Evolutionary conservation across 129 eudicot genomes (phyloP).

Genomic region (Mikania micrantha): DNA sequence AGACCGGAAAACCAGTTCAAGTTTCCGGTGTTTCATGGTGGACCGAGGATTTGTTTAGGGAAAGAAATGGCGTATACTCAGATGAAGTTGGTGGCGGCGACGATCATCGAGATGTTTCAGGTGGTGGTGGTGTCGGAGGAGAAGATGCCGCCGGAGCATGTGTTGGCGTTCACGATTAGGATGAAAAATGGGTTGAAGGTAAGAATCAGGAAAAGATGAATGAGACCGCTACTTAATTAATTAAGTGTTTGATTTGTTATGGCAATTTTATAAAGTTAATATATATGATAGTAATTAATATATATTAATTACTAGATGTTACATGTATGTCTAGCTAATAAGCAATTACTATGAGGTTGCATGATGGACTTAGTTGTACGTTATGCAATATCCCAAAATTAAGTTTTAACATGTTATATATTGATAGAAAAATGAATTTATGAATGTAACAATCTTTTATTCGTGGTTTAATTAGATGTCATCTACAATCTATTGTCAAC

Average conservation of each 20-base stretch:
- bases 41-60: conserved; percentile 66
- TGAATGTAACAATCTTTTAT: not conserved
- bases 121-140: conserved; percentile 32
- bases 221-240: not conserved
- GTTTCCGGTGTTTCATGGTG: conserved; percentile 65
- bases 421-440: not conserved
- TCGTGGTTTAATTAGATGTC: too few relatives aligned
- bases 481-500: too few relatives aligned
- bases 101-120: conserved; percentile 44
- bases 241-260: not conserved
- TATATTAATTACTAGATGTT: not conserved
- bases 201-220: conserved; percentile 24
- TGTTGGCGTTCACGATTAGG: conserved; percentile 58
- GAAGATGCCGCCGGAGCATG: conserved; percentile 48
- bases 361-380: not conserved
- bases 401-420: not conserved
- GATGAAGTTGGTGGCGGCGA: conserved; percentile 72
- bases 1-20: conserved; percentile 39
- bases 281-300: not conserved
- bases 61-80: conserved; percentile 83
- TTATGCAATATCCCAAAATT: not conserved
- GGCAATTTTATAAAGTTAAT: not conserved
- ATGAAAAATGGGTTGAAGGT: conserved; percentile 59
- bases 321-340: not conserved
- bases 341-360: not conserved